Conservation (phyloP, 1,284 basidiomycete genomes). For the Sporisorium iseilematis-ciliati region DNA sequence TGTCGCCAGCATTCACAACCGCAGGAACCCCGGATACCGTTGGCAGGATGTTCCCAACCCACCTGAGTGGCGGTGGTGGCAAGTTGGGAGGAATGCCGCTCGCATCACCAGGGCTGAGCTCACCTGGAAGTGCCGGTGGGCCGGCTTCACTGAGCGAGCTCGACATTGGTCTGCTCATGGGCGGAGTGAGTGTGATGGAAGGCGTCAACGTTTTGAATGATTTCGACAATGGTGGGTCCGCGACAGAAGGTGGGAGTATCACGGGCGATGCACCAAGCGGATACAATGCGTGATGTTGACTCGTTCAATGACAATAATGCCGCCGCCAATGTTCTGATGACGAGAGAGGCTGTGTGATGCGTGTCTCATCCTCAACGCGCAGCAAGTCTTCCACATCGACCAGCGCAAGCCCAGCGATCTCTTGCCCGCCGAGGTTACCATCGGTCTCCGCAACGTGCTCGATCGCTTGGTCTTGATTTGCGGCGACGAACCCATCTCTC, state of each 20-base stretch:
- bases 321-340: background rate
- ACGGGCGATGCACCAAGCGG: background rate
- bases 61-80: background rate
- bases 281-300: background rate
- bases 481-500: constrained; percentile 77
- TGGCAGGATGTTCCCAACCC: constrained; percentile 7
- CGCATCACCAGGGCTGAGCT: constrained; percentile 32
- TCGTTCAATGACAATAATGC: background rate
- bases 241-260: background rate
- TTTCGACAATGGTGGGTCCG: constrained; percentile 1
- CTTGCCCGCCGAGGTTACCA: constrained; percentile 86
- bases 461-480: constrained; percentile 77
- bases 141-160: constrained; percentile 45
- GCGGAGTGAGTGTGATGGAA: constrained; percentile 47
- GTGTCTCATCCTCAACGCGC: constrained; percentile 91
- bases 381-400: constrained; percentile 98
- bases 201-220: constrained; percentile 18
- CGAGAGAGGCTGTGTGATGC: background rate
- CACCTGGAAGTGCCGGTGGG: constrained; percentile 30
- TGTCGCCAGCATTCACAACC: constrained; percentile 6
- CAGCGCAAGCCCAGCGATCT: constrained; percentile 91
- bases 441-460: constrained; percentile 74
- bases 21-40: background rate
- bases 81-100: constrained; percentile 1
- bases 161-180: constrained; percentile 48